Evolutionary conservation across 768 basidiomycete species (phyloP), one percentile per base, ranked within the genome.

Genomic region (Suillus cothurnatus): DNA sequence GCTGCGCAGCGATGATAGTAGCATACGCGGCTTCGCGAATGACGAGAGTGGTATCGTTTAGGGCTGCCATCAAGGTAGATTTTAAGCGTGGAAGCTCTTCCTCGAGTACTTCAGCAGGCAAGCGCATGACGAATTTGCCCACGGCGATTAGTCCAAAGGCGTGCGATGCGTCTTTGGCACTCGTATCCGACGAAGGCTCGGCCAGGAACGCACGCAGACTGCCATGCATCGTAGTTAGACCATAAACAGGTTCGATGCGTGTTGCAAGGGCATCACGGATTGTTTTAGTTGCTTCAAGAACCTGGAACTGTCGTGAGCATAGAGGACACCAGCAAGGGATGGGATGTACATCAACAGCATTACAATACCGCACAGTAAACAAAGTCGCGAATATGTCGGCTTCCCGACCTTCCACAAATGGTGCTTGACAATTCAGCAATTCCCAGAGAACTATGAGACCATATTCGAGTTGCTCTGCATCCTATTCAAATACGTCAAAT

Each of bases 401-500:
- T 79, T 96, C 94, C 66, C 85, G 86, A 53, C 92, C 91, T 74
- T 95, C 94, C 15, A 96, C 79, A 67, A 88, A 84, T 36, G 82
- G 75, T 28, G 86, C 81, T 73, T 94, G 92, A 69, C 89, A 85
- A 71, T 90, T 90, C 6, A 96, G 78, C 72, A 94, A 81, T 75
- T 95, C 94, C 91, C 91, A 95, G 14, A 94, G 72, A 38, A 92
- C 81, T 64, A 95, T 90, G 68, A 96, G 77, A 32, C 87, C 94
- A 70, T 93, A 92, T 72, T 91, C 89, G 32, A 95, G 79, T 62
- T 85, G 80, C 68, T 89, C 86, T 56, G 84, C 84, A 58, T 79
- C 79, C 92, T 95, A 72, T 39, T 61, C 60, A 28, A 59, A 63
- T 23, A 11, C 4, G 17, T 60, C n/a, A 53, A 9, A 64, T 58